Evolutionary conservation across 331 rosid species (phyloP).

Genomic region (Pyrus hybrid): DNA sequence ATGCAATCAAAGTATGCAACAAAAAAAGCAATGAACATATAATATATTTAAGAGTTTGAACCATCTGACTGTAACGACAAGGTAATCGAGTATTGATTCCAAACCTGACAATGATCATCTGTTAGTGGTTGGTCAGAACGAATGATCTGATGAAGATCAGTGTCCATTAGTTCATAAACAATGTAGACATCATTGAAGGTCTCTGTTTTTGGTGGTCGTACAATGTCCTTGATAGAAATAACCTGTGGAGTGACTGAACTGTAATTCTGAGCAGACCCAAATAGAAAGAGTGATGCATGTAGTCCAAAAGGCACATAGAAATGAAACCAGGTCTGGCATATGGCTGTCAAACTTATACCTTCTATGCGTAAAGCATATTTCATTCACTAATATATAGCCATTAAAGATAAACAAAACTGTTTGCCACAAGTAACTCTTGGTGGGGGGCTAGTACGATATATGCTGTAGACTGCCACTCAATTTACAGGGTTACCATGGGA

Average conservation of each 20-base stretch:
- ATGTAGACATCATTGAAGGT: constrained; percentile 83
- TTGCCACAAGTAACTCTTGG: not conserved
- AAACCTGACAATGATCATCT: constrained; percentile 82
- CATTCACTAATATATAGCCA: not conserved
- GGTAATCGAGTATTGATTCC: not conserved
- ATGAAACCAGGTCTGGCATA: not conserved
- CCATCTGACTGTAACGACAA: not conserved
- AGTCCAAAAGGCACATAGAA: not conserved
- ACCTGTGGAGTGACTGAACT: constrained; percentile 32
- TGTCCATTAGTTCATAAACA: constrained; percentile 95
- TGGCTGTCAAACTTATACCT: not conserved
- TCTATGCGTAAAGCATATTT: not conserved
- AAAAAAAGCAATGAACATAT: not conserved
- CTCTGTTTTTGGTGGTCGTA: constrained; percentile 74
- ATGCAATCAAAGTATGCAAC: not conserved
- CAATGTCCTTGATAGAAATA: constrained; percentile 62
- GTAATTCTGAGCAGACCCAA: constrained; percentile 4
- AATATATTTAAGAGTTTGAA: not conserved
- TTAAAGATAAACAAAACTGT: not conserved
- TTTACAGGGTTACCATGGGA: not conserved
- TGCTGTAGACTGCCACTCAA: not conserved
- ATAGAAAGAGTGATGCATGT: not conserved
- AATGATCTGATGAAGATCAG: constrained; percentile 86
- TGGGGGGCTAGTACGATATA: not conserved
- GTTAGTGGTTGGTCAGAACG: constrained; percentile 72